Conservation (phyloP, 1,139 yeast species). For the Candida tropicalis region DNA sequence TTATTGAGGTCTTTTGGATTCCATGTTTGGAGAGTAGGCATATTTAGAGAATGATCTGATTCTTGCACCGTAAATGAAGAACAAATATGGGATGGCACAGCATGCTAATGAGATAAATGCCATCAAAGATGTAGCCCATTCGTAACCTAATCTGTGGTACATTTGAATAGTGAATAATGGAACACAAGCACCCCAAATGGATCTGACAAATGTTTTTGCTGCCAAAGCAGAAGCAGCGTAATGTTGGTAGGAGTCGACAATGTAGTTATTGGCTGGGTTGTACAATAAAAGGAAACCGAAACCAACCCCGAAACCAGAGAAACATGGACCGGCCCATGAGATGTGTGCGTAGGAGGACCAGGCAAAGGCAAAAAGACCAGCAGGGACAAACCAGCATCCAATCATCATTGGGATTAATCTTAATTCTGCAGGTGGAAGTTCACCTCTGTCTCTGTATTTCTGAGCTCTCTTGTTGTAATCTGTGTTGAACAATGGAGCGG, state of each 20-base stretch:
- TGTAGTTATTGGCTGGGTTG: constrained; percentile 68
- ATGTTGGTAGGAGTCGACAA: constrained; percentile 70
- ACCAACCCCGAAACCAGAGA: constrained; percentile 62
- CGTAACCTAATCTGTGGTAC: constrained; percentile 67
- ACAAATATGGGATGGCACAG: constrained; percentile 60
- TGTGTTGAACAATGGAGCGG: constrained; percentile 59
- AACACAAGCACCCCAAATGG: constrained; percentile 73
- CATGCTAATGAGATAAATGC: constrained; percentile 65
- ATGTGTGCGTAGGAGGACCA: constrained; percentile 61
- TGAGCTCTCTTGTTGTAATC: constrained; percentile 58
- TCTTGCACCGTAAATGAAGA: constrained; percentile 54
- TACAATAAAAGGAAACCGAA: constrained; percentile 60
- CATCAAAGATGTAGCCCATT: constrained; percentile 74
- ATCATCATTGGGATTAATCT: constrained; percentile 65
- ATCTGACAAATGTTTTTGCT: constrained; percentile 64
- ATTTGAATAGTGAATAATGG: constrained; percentile 77
- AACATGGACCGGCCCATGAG: constrained; percentile 66
- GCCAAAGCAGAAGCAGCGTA: constrained; percentile 72
- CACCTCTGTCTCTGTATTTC: constrained; percentile 51
- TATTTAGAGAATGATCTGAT: constrained; percentile 53
- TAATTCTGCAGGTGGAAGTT: constrained; percentile 60
- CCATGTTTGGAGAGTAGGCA: constrained; percentile 46
- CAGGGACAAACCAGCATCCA: constrained; percentile 61
- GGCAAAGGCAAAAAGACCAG: constrained; percentile 58
- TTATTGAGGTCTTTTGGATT: constrained; percentile 14